Evolutionary conservation across 2,329 filamentous ascomycete genomes (phyloP).

Genomic region (Aspergillus fijiensis): DNA sequence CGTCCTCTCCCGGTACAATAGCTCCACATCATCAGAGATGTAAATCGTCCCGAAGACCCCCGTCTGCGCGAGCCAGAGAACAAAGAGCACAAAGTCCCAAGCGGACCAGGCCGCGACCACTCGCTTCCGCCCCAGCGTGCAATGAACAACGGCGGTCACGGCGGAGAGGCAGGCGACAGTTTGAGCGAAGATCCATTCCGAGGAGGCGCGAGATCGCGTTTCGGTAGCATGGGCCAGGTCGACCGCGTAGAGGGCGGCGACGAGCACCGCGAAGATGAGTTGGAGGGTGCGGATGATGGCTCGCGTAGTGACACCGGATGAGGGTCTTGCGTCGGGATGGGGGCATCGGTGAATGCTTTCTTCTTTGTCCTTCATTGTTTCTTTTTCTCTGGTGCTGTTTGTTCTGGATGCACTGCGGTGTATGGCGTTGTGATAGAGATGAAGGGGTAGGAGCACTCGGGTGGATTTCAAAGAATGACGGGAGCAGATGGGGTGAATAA

Average conservation of each 20-base stretch:
- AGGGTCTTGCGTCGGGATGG: no score
- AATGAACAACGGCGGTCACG: constrained; percentile 16
- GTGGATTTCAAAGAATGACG: no score
- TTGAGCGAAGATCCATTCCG: constrained; percentile 23
- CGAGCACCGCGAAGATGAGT: constrained; percentile 17
- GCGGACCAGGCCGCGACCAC: background rate
- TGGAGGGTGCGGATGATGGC: constrained; percentile 17
- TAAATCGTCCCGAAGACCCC: constrained; percentile 8
- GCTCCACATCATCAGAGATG: background rate
- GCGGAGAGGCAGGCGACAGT: constrained; percentile 14
- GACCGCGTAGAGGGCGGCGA: constrained; percentile 20
- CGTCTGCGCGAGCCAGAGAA: constrained; percentile 11
- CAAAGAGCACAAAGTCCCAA: background rate
- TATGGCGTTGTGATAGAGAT: no score
- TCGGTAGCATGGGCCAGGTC: constrained; percentile 20
- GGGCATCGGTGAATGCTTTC: no score
- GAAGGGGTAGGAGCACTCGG: no score
- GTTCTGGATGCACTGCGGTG: no score
- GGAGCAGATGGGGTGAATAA: no score
- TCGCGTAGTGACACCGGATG: no score
- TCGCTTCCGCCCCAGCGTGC: background rate
- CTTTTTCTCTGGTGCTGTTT: no score
- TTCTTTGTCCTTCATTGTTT: no score
- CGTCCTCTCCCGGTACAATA: background rate
- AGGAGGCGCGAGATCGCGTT: constrained; percentile 1